phyloP scores from a whole-genome alignment of 1,284 basidiomycete species.

The Caloboletus firmus region DNA sequence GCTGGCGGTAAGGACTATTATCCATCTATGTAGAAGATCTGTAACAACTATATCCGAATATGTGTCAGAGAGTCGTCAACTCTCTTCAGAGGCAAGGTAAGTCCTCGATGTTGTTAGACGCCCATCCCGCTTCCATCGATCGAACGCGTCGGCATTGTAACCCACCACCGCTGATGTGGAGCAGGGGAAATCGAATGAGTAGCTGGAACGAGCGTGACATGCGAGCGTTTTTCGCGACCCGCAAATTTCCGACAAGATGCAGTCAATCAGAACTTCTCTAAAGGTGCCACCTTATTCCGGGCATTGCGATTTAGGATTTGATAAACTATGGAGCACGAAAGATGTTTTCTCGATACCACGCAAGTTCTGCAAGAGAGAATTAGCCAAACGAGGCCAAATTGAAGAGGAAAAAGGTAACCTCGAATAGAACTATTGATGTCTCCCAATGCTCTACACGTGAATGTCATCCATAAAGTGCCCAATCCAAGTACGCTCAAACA shows the following conservation, averaged over 20 bases:
- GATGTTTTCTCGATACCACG: constrained; percentile 1
- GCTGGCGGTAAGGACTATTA: neutral
- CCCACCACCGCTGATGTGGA: neutral
- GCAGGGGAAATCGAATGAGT: neutral
- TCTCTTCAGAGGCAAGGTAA: neutral
- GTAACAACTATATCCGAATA: neutral
- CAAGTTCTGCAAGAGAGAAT: neutral
- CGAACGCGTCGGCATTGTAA: neutral
- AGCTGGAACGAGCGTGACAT: neutral
- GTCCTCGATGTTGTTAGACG: neutral
- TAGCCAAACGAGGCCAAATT: neutral
- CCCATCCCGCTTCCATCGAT: neutral
- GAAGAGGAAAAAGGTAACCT: constrained; percentile 44
- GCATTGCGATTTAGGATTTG: neutral
- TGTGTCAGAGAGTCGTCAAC: neutral
- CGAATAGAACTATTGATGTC: constrained; percentile 75
- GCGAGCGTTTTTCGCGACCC: neutral
- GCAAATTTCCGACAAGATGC: neutral
- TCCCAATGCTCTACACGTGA: constrained; percentile 63
- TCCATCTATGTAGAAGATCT: neutral
- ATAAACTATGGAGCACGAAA: neutral
- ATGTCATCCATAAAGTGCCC: neutral
- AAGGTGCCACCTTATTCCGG: no score
- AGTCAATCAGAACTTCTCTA: neutral
- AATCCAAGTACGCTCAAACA: constrained; percentile 33